phyloP scores from a whole-genome alignment of 352 stramenopile genomes.

The Phytophthora idaei region DNA sequence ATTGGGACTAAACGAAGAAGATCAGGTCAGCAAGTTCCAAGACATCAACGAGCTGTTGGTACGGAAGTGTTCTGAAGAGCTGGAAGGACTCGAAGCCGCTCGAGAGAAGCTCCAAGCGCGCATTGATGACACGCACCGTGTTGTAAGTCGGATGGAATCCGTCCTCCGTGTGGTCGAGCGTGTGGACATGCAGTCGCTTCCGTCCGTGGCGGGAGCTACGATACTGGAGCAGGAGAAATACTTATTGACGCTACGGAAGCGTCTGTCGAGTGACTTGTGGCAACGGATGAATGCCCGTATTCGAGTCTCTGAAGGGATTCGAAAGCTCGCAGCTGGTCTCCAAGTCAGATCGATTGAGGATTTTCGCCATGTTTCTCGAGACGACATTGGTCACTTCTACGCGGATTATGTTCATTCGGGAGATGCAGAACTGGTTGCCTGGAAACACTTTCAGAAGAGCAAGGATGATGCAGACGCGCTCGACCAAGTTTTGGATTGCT shows the following conservation, averaged over 20 bases:
- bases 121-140: slow-evolving; percentile 44
- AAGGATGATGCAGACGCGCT: slow-evolving; percentile 25
- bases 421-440: slow-evolving; percentile 25
- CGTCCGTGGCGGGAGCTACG: slow-evolving; percentile 39
- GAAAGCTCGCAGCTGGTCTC: slow-evolving; percentile 44
- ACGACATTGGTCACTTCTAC: slow-evolving; percentile 35
- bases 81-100: slow-evolving; percentile 56
- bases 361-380: slow-evolving; percentile 47
- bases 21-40: slow-evolving; percentile 61
- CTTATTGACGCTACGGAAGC: slow-evolving; percentile 32
- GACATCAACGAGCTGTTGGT: slow-evolving; percentile 65
- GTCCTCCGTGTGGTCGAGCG: slow-evolving; percentile 44
- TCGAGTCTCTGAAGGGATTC: slow-evolving; percentile 41
- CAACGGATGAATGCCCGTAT: slow-evolving; percentile 46
- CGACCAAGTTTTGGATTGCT: slow-evolving; percentile 19
- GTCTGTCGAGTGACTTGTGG: slow-evolving; percentile 51
- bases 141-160: slow-evolving; percentile 53
- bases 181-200: slow-evolving; percentile 47
- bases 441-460: slow-evolving; percentile 35
- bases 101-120: slow-evolving; percentile 53
- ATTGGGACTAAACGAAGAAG: slow-evolving; percentile 54
- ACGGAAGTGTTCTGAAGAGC: slow-evolving; percentile 65
- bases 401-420: slow-evolving; percentile 6
- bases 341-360: slow-evolving; percentile 43
- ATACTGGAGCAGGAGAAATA: slow-evolving; percentile 66